Conservation (phyloP, 2,329 filamentous ascomycete genomes). For the Camptophora hylomeconis region DNA sequence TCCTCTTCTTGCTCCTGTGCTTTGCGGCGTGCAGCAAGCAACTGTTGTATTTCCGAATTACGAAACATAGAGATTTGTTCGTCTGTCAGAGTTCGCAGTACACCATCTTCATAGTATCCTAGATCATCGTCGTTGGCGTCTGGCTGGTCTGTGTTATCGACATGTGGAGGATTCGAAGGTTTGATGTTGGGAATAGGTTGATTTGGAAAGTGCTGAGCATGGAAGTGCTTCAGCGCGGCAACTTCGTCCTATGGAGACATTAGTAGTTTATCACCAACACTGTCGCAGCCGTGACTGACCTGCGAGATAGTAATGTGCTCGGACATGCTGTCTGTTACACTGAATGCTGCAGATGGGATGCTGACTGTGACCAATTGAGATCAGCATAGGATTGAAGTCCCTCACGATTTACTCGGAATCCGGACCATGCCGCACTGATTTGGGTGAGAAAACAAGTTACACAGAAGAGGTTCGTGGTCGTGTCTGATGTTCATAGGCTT, state of each 20-base stretch:
- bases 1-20: constrained; percentile 9
- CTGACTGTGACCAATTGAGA: too few species aligned
- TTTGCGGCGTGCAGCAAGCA: constrained; percentile 41
- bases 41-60: constrained; percentile 68
- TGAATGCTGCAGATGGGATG: too few species aligned
- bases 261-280: too few species aligned
- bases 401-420: too few species aligned
- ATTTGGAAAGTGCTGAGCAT: constrained; percentile 12
- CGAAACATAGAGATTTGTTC: constrained; percentile 84
- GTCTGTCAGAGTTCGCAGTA: constrained; percentile 79
- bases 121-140: constrained; percentile 42
- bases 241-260: constrained; percentile 9
- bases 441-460: too few species aligned
- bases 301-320: too few species aligned
- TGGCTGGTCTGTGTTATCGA: neutral
- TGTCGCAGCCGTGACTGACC: too few species aligned
- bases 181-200: constrained; percentile 9
- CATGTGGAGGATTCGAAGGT: neutral
- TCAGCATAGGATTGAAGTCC: too few species aligned
- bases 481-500: too few species aligned
- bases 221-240: constrained; percentile 11
- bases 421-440: too few species aligned
- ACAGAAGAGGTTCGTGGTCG: too few species aligned
- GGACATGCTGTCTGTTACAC: too few species aligned
- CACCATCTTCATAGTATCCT: constrained; percentile 76